Evolutionary conservation across 2,329 filamentous ascomycete genomes (phyloP).

Genomic region (Monosporascus sp.): DNA sequence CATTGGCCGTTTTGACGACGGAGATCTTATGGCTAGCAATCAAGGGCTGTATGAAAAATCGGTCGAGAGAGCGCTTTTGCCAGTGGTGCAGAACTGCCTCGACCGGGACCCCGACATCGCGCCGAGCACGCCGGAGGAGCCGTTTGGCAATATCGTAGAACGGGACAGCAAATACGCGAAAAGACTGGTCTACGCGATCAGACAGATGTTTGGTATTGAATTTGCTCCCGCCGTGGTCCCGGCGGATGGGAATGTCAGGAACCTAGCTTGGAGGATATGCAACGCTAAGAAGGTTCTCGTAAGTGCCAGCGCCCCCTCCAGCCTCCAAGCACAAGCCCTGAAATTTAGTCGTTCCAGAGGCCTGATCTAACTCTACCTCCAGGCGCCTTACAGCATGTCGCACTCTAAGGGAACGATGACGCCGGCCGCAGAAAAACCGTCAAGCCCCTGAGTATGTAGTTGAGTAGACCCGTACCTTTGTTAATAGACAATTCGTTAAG

Average conservation of each 20-base stretch:
- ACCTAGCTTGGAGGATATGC: conserved; percentile 89
- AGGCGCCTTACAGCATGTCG: conserved; percentile 71
- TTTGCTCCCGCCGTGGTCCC: conserved; percentile 89
- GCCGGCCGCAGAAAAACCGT: conserved; percentile 39
- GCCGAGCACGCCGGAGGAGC: conserved; percentile 70
- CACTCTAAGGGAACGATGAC: conserved; percentile 58
- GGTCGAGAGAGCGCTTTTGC: conserved; percentile 72
- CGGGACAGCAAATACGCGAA: conserved; percentile 84
- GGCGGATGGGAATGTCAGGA: conserved; percentile 84
- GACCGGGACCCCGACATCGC: conserved; percentile 90
- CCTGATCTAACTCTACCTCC: conserved; percentile 8
- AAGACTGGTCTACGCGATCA: conserved; percentile 87
- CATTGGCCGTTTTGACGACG: conserved; percentile 73
- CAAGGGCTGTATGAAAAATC: conserved; percentile 60
- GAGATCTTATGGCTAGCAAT: conserved; percentile 58
- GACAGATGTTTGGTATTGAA: conserved; percentile 96
- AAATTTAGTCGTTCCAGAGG: background rate
- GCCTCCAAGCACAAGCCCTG: background rate
- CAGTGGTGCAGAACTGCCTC: conserved; percentile 85
- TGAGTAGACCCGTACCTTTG: background rate
- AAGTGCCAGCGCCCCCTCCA: conserved; percentile 30
- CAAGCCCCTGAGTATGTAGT: conserved; percentile 1
- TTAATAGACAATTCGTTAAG: too few species aligned
- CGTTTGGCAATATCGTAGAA: conserved; percentile 80
- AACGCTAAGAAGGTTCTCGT: conserved; percentile 94